Evolutionary conservation across 177 flowering plant genomes (phyloP).

Genomic region (Vitis hybrid): DNA sequence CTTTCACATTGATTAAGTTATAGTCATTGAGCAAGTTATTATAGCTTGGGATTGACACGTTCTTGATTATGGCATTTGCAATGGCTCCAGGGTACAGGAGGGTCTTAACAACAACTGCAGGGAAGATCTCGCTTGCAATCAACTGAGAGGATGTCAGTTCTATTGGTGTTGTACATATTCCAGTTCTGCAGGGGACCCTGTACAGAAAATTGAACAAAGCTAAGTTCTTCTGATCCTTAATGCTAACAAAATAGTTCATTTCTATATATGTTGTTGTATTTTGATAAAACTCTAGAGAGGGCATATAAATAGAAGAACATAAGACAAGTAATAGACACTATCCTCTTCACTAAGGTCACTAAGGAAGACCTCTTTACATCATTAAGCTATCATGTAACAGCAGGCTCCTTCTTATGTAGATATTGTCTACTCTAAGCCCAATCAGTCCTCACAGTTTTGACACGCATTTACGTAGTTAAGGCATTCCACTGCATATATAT

Average conservation of each 20-base stretch:
- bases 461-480: no score
- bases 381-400: no score
- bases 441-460: no score
- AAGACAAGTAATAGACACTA: no score
- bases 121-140: constrained; percentile 58
- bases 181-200: constrained; percentile 72
- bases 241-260: not conserved
- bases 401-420: no score
- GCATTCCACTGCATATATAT: no score
- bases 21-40: constrained; percentile 27
- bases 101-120: constrained; percentile 47
- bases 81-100: constrained; percentile 60
- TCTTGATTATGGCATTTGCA: constrained; percentile 29
- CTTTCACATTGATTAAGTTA: constrained; percentile 26
- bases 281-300: no score
- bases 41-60: constrained; percentile 36
- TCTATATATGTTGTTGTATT: no score
- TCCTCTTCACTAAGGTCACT: no score
- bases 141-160: constrained; percentile 70
- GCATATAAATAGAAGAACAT: no score
- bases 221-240: not conserved
- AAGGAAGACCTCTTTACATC: no score
- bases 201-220: not conserved
- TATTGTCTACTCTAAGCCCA: no score
- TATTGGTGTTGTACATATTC: constrained; percentile 66